Evolutionary conservation across 768 basidiomycete genomes (phyloP).

Genomic region (Mycena rosella): DNA sequence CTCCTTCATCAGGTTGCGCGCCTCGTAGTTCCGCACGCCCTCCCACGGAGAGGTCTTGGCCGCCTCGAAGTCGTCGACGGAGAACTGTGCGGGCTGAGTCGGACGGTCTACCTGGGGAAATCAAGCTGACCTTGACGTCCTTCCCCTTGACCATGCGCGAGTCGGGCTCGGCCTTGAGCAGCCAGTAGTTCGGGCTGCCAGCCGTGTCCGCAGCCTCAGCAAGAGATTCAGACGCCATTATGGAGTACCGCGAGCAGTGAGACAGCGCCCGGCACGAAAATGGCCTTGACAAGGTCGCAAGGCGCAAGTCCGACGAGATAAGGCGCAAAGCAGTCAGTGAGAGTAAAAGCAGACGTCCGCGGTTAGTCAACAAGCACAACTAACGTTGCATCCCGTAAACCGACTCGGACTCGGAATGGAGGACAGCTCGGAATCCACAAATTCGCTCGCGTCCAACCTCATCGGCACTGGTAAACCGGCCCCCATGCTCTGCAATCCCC

Average conservation of each 20-base stretch:
- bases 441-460: slow-evolving; percentile 60
- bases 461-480: slow-evolving; percentile 47
- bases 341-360: background rate
- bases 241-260: background rate
- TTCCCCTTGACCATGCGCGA: slow-evolving; percentile 87
- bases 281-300: background rate
- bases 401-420: background rate
- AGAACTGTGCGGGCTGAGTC: slow-evolving; percentile 68
- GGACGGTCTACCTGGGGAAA: background rate
- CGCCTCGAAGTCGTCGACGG: slow-evolving; percentile 86
- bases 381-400: background rate
- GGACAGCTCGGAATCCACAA: slow-evolving; percentile 46
- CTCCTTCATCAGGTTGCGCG: slow-evolving; percentile 85
- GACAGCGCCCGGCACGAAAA: background rate
- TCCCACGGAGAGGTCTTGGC: slow-evolving; percentile 84
- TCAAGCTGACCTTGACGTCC: slow-evolving; percentile 76
- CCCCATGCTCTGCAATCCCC: background rate
- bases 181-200: slow-evolving; percentile 62
- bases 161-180: slow-evolving; percentile 91
- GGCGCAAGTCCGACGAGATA: too few species aligned
- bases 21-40: slow-evolving; percentile 89
- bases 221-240: slow-evolving; percentile 10
- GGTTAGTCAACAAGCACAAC: background rate
- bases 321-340: background rate
- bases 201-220: background rate